Evolutionary conservation across 305 asterid species (phyloP).

Genomic region (Fraxinus platypoda): DNA sequence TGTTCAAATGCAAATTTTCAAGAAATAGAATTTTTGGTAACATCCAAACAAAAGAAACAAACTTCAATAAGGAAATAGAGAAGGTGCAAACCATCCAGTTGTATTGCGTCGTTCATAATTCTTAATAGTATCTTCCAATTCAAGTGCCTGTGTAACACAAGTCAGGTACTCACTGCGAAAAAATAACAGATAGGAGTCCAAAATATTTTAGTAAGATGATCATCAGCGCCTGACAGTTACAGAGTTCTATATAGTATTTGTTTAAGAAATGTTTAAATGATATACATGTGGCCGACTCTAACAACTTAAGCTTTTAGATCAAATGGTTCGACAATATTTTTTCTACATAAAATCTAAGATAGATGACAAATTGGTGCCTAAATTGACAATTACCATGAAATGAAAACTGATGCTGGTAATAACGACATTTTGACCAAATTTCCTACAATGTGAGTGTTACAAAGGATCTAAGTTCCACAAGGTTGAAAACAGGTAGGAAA

Average conservation of each 20-base stretch:
- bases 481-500: not conserved
- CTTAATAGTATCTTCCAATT: conserved; percentile 88
- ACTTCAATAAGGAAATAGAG: conserved; percentile 7
- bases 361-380: not conserved
- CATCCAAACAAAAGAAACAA: conserved; percentile 25
- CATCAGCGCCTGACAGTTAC: not conserved
- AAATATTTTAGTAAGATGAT: not conserved
- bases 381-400: not conserved
- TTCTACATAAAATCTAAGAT: not conserved
- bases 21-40: conserved; percentile 5
- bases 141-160: conserved; percentile 88
- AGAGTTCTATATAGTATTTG: not conserved
- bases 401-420: not conserved
- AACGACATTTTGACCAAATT: not conserved
- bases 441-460: not conserved
- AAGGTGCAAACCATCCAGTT: conserved; percentile 82
- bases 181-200: conserved; percentile 2
- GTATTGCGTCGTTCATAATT: conserved; percentile 77
- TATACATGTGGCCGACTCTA: not conserved
- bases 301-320: not conserved
- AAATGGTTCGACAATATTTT: not conserved
- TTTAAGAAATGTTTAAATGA: not conserved
- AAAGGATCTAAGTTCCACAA: not conserved
- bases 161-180: conserved; percentile 82
- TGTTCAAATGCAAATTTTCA: conserved; percentile 7